These are phyloP conservation scores for Marchantia paleacea DNA, from an alignment of 225 moss, liverwort and hornwort species.

Conservation along the genomic window DNA sequence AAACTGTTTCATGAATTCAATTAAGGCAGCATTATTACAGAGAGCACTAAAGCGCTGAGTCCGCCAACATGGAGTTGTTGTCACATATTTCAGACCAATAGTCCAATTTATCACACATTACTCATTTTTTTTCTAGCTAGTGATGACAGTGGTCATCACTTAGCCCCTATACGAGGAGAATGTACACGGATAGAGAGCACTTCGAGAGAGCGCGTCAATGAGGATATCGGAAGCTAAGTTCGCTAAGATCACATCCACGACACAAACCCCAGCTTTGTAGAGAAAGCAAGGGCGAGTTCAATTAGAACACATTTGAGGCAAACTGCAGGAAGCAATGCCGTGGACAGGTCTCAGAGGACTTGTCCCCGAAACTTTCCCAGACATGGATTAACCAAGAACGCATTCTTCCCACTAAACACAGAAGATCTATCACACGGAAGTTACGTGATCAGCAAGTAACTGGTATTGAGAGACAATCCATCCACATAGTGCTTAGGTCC, in stretches of 20 bases:
- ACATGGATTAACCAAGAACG: background rate
- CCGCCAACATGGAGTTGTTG: background rate
- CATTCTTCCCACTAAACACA: background rate
- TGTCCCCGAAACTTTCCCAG: background rate
- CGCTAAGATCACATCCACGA: background rate
- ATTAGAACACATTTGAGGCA: background rate
- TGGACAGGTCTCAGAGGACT: background rate
- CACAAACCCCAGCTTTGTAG: background rate
- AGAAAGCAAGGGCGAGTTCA: background rate
- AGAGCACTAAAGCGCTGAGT: background rate
- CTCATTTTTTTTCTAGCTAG: background rate
- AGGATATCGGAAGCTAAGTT: no score
- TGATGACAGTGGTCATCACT: background rate
- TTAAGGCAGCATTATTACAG: background rate
- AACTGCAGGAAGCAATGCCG: background rate
- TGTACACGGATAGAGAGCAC: conserved; percentile 2
- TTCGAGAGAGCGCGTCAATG: background rate
- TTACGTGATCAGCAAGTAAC: background rate
- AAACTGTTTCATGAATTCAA: background rate
- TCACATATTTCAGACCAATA: background rate
- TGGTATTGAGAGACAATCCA: background rate
- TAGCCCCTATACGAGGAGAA: background rate
- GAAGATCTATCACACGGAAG: background rate
- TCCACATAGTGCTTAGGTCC: background rate
- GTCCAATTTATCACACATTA: background rate